Evolutionary conservation across 148 eudicot genomes (phyloP).

Genomic region (Linanthus parryae): DNA sequence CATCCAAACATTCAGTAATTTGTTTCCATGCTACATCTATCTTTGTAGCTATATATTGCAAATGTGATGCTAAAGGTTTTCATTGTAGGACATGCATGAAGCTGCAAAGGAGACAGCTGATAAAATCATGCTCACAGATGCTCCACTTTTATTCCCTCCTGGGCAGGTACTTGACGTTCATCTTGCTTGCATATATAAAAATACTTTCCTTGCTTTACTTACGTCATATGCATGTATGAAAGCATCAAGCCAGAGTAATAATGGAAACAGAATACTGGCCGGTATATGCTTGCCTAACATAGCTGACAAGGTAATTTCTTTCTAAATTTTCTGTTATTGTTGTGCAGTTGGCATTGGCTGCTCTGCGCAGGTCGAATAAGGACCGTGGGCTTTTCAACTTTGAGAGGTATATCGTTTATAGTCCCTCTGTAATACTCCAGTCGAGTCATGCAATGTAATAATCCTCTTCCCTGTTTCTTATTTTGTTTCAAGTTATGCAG

Average conservation of each 20-base stretch:
- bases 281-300: background rate
- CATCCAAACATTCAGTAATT: too few relatives aligned
- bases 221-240: background rate
- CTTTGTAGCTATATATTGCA: too few relatives aligned
- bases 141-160: constrained; percentile 83
- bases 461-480: constrained; percentile 6
- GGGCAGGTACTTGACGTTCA: constrained; percentile 61
- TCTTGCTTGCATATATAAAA: background rate
- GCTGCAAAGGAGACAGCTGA: constrained; percentile 63
- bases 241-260: background rate
- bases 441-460: constrained; percentile 1
- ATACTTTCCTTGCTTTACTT: background rate
- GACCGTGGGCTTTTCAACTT: constrained; percentile 59
- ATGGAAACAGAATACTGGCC: too few relatives aligned
- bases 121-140: constrained; percentile 87
- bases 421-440: background rate
- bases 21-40: too few relatives aligned
- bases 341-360: constrained; percentile 87
- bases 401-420: constrained; percentile 73
- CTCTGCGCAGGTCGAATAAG: constrained; percentile 58
- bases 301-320: background rate
- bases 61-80: background rate
- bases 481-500: constrained; percentile 41
- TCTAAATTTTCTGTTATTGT: constrained; percentile 2
- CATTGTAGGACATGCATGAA: constrained; percentile 44